A percentile compares a stretch with the other conserved stretches of the same genome.
phyloP scores from a whole-genome alignment of 2,329 filamentous ascomycete genomes.

The Colletotrichum trifolii region DNA sequence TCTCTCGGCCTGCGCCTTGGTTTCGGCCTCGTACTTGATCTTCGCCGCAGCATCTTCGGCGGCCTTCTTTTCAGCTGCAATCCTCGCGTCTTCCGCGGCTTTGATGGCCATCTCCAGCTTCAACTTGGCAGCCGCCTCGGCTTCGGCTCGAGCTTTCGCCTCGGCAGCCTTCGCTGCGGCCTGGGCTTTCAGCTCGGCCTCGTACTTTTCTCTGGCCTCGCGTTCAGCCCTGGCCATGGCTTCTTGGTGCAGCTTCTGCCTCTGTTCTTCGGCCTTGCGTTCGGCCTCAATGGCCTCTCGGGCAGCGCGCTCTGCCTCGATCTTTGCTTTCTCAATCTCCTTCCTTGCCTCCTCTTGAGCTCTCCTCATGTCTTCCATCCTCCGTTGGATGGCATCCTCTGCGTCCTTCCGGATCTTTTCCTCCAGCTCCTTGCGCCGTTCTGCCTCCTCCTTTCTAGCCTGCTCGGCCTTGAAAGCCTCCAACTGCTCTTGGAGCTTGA shows the following conservation, averaged over 20 bases:
- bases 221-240: constrained; percentile 45
- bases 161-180: constrained; percentile 54
- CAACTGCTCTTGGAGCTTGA: constrained; percentile 71
- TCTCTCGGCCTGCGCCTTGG: constrained; percentile 51
- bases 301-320: constrained; percentile 58
- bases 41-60: constrained; percentile 47
- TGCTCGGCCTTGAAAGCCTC: constrained; percentile 59
- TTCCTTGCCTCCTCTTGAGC: constrained; percentile 58
- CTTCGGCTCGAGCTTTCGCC: constrained; percentile 53
- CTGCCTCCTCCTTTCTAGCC: constrained; percentile 57
- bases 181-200: constrained; percentile 55
- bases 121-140: constrained; percentile 51
- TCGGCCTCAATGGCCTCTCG: constrained; percentile 57
- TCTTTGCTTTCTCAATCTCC: constrained; percentile 59
- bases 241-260: constrained; percentile 49
- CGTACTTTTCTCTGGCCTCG: constrained; percentile 51
- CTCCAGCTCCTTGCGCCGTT: constrained; percentile 57
- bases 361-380: constrained; percentile 53
- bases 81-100: constrained; percentile 51
- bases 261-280: constrained; percentile 58
- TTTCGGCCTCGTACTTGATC: constrained; percentile 43
- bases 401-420: constrained; percentile 58
- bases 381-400: constrained; percentile 54
- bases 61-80: constrained; percentile 53
- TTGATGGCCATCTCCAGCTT: constrained; percentile 45